Evolutionary conservation across 2,329 filamentous ascomycete genomes (phyloP).

Genomic region (Penicillium sclerotigenum): DNA sequence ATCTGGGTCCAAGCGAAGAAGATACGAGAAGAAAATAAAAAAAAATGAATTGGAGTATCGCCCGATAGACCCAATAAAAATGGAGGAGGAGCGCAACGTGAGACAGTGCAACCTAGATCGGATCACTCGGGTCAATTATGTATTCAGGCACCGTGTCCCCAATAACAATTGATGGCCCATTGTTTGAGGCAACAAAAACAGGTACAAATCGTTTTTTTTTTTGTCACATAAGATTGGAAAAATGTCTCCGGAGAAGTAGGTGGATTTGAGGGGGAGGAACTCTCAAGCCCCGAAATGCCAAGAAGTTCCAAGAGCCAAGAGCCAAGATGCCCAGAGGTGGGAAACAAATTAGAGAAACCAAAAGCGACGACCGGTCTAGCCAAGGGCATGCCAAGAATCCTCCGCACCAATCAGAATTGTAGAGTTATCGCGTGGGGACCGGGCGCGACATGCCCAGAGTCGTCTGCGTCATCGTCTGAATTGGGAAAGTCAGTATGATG

Average conservation of each 20-base stretch:
- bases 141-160: slow-evolving; percentile 6
- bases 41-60: slow-evolving; percentile 2
- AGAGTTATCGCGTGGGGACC: slow-evolving; percentile 7
- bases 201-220: neutral
- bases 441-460: slow-evolving; percentile 21
- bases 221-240: neutral
- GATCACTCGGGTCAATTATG: slow-evolving; percentile 3
- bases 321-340: slow-evolving; percentile 16
- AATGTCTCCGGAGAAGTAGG: slow-evolving; percentile 7
- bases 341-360: neutral
- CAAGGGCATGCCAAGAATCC: neutral
- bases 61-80: slow-evolving; percentile 8
- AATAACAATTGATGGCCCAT: neutral
- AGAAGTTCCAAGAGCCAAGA: slow-evolving; percentile 16
- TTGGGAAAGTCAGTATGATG: neutral
- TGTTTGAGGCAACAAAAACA: neutral
- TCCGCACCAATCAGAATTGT: slow-evolving; percentile 13
- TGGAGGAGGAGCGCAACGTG: neutral
- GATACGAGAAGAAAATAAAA: slow-evolving; percentile 10
- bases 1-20: slow-evolving; percentile 8
- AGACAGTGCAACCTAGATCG: slow-evolving; percentile 8
- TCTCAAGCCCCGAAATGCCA: slow-evolving; percentile 20
- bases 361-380: neutral
- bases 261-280: slow-evolving; percentile 21
- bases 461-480: slow-evolving; percentile 22